Base-by-base conservation (phyloP, 1,139 yeast genomes). In the Wickerhamomyces sp. region DNA sequence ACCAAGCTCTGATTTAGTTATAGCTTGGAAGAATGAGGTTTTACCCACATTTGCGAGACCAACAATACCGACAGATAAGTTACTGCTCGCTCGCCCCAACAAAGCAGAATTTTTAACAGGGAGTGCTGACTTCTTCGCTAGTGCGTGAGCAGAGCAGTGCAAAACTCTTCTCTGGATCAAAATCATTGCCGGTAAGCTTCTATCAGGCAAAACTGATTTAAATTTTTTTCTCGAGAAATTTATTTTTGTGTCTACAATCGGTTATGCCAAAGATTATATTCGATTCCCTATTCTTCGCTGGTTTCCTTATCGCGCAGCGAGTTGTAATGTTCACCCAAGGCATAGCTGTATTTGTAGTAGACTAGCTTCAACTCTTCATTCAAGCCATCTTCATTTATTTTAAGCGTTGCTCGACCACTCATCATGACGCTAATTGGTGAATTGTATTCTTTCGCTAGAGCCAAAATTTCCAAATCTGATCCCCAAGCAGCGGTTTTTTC, bases 291-390 rank as follows among this genome's bases (percentile, higher is more conserved):
- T n/a, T n/a, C n/a, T n/a, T n/a, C n/a, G n/a, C n/a, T n/a, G n/a
- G n/a, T n/a, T n/a, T 28, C 29, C 3, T 3, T 6, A 57, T 78
- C 85, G 40, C 80, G 70, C 36, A 88, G 62, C 5, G 96, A 86
- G 57, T 91, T 89, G 59, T 91, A 91, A 61, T 91, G 98, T 61
- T 89, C 97, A 27, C 97, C 97, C 27, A 91, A 68, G 0, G 96
- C 94, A 57, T 78, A 89, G 22, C 78, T 75, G 57, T 88, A 94
- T 57, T 81, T 83, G 56, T 85, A 91, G 55, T 80, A 89, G 0
- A 87, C 95, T 42, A 91, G 56, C 42, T 72, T 75, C 46, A 89
- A 64, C 49, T 71, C 82, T 0, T 75, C 71, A 12, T 62, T 58
- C 0, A 19, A 4, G 2, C 70, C 75, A 6, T 60, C 61, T 38